Conservation (phyloP, 768 basidiomycete genomes). For the Phlegmacium glaucopus region DNA sequence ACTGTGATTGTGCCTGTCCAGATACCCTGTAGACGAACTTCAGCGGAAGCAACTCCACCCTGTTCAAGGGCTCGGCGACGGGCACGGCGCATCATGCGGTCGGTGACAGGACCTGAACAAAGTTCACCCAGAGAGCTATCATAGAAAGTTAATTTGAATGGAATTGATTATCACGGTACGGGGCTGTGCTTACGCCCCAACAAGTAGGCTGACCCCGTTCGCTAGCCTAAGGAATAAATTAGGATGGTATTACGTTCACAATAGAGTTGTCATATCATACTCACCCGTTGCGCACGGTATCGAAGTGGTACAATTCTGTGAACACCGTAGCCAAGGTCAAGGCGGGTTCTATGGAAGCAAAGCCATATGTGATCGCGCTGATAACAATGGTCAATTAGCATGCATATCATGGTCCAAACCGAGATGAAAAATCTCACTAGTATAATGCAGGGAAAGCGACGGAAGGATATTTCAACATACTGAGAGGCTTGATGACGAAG, state of each 20-base stretch:
- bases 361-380: slow-evolving; percentile 35
- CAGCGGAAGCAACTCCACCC: slow-evolving; percentile 24
- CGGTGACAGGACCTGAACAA: slow-evolving; percentile 34
- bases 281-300: slow-evolving; percentile 35
- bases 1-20: slow-evolving; percentile 36
- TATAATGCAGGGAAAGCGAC: slow-evolving; percentile 34
- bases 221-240: slow-evolving; percentile 22
- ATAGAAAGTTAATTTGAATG: not conserved
- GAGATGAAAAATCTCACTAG: no score
- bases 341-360: slow-evolving; percentile 38
- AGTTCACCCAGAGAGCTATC: slow-evolving; percentile 31
- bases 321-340: slow-evolving; percentile 35
- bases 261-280: not conserved
- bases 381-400: no score
- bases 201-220: slow-evolving; percentile 32
- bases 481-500: slow-evolving; percentile 31
- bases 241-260: not conserved
- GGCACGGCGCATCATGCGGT: slow-evolving; percentile 32
- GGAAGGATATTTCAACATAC: slow-evolving; percentile 39
- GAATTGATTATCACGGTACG: not conserved
- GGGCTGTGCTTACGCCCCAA: slow-evolving; percentile 28
- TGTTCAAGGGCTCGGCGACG: slow-evolving; percentile 22
- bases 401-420: no score
- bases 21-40: slow-evolving; percentile 35
- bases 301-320: slow-evolving; percentile 34